These are phyloP conservation scores for Neurospora sp. DNA, from an alignment of 495 filamentous ascomycete genomes.

Conservation along the genomic window DNA sequence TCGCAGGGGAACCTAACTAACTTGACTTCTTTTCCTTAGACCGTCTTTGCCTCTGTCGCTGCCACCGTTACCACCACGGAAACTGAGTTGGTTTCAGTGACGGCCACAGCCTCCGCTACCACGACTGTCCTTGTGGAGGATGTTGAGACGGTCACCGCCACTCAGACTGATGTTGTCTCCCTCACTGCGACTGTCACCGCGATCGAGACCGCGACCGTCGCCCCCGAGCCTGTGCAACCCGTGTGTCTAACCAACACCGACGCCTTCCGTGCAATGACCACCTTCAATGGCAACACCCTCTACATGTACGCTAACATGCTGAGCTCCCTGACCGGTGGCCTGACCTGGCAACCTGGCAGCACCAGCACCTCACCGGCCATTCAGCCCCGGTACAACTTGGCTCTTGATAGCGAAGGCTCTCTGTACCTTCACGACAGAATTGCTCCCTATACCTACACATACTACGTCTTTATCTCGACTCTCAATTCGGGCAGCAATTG, in stretches of 20 bases:
- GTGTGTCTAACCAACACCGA: not conserved
- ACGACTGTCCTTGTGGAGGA: not conserved
- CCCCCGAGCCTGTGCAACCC: conserved; percentile 2
- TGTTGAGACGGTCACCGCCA: not conserved
- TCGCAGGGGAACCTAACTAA: not conserved
- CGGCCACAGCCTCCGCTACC: not conserved
- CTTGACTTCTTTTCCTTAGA: not conserved
- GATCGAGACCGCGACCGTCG: conserved; percentile 5
- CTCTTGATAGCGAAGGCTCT: conserved; percentile 1
- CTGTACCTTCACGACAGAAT: conserved; percentile 5
- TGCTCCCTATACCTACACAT: conserved; percentile 2
- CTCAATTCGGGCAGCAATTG: not conserved
- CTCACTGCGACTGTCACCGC: conserved; percentile 1
- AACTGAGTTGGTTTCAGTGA: not conserved
- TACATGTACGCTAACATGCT: conserved; percentile 6
- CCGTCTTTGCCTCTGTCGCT: not conserved
- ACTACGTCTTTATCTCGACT: conserved; percentile 3
- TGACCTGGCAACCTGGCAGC: not conserved
- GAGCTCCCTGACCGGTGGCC: not conserved
- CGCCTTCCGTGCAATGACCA: conserved; percentile 2
- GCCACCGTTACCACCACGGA: conserved; percentile 1
- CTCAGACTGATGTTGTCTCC: not conserved
- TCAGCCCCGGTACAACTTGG: conserved; percentile 2
- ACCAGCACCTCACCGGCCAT: not conserved
- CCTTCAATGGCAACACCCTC: not conserved